Evolutionary conservation across 2,329 filamentous ascomycete species (phyloP), one percentile per base, ranked within the genome.

Genomic region (Aspergillus pseudotamarii): DNA sequence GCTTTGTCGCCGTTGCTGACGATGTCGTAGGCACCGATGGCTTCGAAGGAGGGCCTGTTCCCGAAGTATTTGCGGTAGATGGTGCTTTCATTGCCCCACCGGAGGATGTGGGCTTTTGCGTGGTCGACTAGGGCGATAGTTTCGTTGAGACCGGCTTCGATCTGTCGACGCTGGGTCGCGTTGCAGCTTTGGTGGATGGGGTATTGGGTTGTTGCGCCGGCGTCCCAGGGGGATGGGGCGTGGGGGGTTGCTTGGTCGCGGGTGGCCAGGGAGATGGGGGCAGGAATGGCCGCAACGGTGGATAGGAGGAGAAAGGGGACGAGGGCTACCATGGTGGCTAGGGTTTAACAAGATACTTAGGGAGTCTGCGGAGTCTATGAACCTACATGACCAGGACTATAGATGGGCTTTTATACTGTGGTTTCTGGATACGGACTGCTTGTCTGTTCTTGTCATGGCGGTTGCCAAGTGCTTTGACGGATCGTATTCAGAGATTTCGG

Each of bases 11-110:
- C 87, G 50, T 82, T 81, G 68, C 86, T 79, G 36, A 91, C 79
- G 62, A 85, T 83, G 59, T 89, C 85, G 67, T 83, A 89, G 81
- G 86, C 88, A 5, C 89, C 89, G 48, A 88, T 80, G 4, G 86
- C 83, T 65, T 84, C 82, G 26, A 84, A 83, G 2, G 87, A 86
- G 4, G 86, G 80, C 1, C 80, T 80, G 58, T 85, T 82, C 53
- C 89, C 88, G 71, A 91, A 91, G 78, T 91, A 91, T 78, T 88
- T 90, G 58, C 80, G 79, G 72, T 87, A 88, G 63, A 89, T 82
- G 23, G 83, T 79, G 11, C 87, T 89, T 30, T 81, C 78, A 75
- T 84, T 82, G 36, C 88, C 87, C 64, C 68, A 79, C 41, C 73
- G 72, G 45, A 76, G 71, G 48, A 75, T 83, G 71, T 91, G 89